phyloP scores from a whole-genome alignment of 73 alveolate genomes.

The Tetrahymena elliotti region DNA sequence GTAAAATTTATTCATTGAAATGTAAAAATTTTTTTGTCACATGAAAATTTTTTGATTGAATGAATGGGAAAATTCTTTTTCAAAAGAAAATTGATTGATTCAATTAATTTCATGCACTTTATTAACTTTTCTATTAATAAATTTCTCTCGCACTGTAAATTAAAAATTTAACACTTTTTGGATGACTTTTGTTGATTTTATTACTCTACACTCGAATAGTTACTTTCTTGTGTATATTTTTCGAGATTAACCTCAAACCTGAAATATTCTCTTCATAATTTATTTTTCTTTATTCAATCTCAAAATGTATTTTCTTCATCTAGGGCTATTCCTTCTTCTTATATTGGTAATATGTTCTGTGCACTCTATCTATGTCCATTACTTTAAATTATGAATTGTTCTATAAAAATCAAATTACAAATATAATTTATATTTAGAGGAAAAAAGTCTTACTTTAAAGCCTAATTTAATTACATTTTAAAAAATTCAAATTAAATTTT shows the following conservation, averaged over 20 bases:
- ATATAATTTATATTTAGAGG: too few species aligned
- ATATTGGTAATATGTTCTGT: too few species aligned
- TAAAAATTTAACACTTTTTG: background rate
- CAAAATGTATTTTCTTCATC: too few species aligned
- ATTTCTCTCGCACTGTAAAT: background rate
- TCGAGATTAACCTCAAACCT: background rate
- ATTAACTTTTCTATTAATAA: too few species aligned
- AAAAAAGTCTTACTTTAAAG: background rate
- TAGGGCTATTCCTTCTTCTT: too few species aligned
- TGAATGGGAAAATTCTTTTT: background rate
- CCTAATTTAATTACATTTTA: background rate
- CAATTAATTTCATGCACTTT: too few species aligned
- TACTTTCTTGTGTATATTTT: background rate
- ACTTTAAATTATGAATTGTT: too few species aligned
- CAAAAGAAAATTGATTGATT: background rate
- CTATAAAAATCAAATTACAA: background rate
- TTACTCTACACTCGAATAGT: background rate
- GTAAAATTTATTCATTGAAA: too few species aligned
- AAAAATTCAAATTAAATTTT: too few species aligned
- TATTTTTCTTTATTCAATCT: too few species aligned
- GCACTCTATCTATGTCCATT: too few species aligned
- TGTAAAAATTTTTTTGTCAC: background rate
- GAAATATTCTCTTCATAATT: too few species aligned
- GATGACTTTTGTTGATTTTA: background rate
- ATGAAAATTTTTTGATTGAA: background rate